A percentile compares a stretch with the other conserved stretches of the same genome.
Evolutionary conservation across 1,139 yeast genomes (phyloP).

Genomic region (Zhuliangozyma parablackwelliae): DNA sequence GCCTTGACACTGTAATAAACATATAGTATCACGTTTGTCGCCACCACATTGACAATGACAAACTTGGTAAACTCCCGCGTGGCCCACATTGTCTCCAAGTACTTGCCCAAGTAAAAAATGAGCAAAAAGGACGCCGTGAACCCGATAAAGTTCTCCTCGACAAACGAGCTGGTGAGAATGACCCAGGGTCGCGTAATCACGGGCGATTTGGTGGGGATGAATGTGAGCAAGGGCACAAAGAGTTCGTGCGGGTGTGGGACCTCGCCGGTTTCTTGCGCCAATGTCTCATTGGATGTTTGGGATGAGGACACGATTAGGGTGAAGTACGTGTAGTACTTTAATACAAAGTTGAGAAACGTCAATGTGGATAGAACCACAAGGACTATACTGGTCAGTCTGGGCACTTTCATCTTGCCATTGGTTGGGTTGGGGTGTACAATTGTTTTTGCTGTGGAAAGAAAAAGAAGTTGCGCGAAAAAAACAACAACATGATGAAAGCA

Average conservation of each 20-base stretch:
- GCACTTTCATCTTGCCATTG: constrained; percentile 26
- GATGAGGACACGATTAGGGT: constrained; percentile 29
- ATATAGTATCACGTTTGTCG: constrained; percentile 32
- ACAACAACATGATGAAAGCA: background rate
- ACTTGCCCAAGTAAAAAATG: constrained; percentile 33
- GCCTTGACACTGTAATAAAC: constrained; percentile 31
- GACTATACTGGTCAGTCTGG: constrained; percentile 32
- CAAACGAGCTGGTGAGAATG: constrained; percentile 28
- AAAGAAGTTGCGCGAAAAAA: too few relatives aligned
- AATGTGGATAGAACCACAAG: constrained; percentile 29
- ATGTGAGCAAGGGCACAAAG: constrained; percentile 37
- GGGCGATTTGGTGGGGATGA: constrained; percentile 36
- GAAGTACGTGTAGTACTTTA: constrained; percentile 31
- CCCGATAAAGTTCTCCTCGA: constrained; percentile 32
- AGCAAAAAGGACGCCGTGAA: constrained; percentile 22
- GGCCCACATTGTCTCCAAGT: constrained; percentile 39
- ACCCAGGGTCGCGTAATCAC: constrained; percentile 39
- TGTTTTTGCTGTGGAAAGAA: too few relatives aligned
- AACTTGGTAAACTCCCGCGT: constrained; percentile 28
- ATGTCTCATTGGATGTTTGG: constrained; percentile 17
- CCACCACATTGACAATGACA: constrained; percentile 18
- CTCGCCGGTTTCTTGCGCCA: constrained; percentile 33
- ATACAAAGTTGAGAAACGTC: constrained; percentile 23
- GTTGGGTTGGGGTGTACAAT: too few relatives aligned
- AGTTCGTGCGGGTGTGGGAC: constrained; percentile 40